phyloP scores from a whole-genome alignment of 2,329 filamentous ascomycete genomes.

The Calonectria pauciramosa region DNA sequence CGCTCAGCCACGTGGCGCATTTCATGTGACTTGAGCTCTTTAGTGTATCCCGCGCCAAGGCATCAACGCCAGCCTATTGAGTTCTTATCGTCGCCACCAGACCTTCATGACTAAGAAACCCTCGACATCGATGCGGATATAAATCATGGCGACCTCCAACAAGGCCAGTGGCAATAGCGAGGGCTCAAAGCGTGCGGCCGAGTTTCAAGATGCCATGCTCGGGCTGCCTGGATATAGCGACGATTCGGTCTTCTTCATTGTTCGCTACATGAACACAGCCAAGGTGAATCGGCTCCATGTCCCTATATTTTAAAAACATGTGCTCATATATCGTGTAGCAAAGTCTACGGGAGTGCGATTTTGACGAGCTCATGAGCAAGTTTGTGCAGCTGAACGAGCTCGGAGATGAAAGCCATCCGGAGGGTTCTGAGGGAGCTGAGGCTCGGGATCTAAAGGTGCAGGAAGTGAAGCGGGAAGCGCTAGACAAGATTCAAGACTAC shows the following conservation, averaged over 20 bases:
- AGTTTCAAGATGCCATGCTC: conserved; percentile 45
- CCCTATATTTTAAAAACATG: not conserved
- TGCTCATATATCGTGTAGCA: conserved; percentile 24
- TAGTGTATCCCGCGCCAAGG: conserved; percentile 2
- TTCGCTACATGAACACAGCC: conserved; percentile 42
- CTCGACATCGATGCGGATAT: not conserved
- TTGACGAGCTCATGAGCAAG: conserved; percentile 39
- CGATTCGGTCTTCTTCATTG: conserved; percentile 48
- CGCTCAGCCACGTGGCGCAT: conserved; percentile 29
- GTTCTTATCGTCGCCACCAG: not conserved
- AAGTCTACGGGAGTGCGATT: conserved; percentile 43
- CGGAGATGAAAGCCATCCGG: conserved; percentile 25
- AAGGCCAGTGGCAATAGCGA: conserved; percentile 18
- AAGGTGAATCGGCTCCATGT: conserved; percentile 34
- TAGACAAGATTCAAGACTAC: conserved; percentile 44
- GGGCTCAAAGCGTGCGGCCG: conserved; percentile 44
- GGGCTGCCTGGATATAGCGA: conserved; percentile 46
- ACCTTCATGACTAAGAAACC: not conserved
- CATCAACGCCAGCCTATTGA: not conserved
- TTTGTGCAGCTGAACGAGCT: conserved; percentile 32
- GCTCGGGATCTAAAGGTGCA: conserved; percentile 27
- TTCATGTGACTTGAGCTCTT: conserved; percentile 22
- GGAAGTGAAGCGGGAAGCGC: conserved; percentile 38
- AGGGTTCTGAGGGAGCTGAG: conserved; percentile 4
- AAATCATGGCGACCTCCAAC: conserved; percentile 11